Evolutionary conservation across 208 protist species (phyloP), one percentile per base, ranked within the genome.

Genomic region (Borovskyia barvae): DNA sequence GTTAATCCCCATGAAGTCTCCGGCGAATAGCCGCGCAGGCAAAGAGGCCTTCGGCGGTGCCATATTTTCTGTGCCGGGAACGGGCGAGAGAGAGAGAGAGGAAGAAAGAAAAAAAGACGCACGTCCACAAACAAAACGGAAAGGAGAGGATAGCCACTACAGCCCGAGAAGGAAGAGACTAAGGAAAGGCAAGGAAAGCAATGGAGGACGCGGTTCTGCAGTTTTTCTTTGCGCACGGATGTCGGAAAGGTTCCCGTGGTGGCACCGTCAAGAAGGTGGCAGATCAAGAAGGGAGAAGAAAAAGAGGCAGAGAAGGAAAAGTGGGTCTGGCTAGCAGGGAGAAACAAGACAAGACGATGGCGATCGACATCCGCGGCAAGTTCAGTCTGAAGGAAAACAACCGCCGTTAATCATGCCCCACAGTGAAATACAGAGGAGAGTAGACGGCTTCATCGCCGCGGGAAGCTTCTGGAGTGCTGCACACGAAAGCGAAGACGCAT

Each of bases 1-100:
- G 77, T 93, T 93, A 57, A 93, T 70, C 32, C 86, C 86, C 47
- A 93, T 61, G 55, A 93, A 93, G 66, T 93, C 86, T 12, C 86
- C 82, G 11, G 86, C 82, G 36, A 93, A 80, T 22, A 93, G n/a
- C 62, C 86, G 86, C 29, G 78, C 79, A 3, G 82, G 79, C 45
- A 93, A 56, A 24, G 72, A 75, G 29, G 86, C 86, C 73, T 87
- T 87, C 28, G 86, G 86, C 42, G 86, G 86, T 64, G 86, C 86
- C 86, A 93, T 92, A 20, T 7, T 58, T 49, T 60, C 15, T 32
- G 22, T 40, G 26, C 17, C 12, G 47, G 32, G 12, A 22, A n/a
- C 19, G 19, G 57, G 36, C 14, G 6, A 32, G 28, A 15, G 20
- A n/a, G 20, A 28, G 48, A 40, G 24, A 52, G 41, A 11, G 25